Base-by-base conservation (phyloP, 164 flowering plant genomes). In the Litsea cubeba region DNA sequence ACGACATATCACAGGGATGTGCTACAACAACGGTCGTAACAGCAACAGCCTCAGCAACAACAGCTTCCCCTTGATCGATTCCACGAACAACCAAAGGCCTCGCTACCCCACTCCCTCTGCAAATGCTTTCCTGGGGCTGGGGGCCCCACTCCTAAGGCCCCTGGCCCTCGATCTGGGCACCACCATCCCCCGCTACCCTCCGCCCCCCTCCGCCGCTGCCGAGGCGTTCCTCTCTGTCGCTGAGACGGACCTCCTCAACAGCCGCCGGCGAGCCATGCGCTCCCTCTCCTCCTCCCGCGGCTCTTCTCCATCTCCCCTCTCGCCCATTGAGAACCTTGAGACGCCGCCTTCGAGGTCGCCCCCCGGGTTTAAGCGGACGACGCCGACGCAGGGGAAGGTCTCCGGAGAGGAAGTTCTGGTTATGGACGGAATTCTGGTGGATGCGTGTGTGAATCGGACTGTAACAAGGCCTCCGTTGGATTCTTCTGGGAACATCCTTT, bases 341-440 rank as follows among this genome's bases (percentile, higher is more conserved):
- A 65, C 79, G 62, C 76, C 81, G 3, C 75, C 78, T 22, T 32
- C 80, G 54, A 65, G 78, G 68, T 80, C 80, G 25, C 74, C 84
- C 2, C 71, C 68, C 25, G 49, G 77, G 74, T 80, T 69, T 32
- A 67, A 76, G 72, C 76, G 78, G 66, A 3, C 54, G 54, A 23
- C 24, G 11, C 12, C 25, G 26, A 12, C 50, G 18, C 65, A 65
- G 2, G 65, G n/a, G 25, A 62, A 71, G 50, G 73, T 77, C 62
- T 78, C 76, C 46, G 85, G 80, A 65, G 94, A 88, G 73, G 92
- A 85, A 8, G 88, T 87, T 68, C 75, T 87, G 12, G 90, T 88
- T 26, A 83, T 90, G 87, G 94, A 90, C 32, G 91, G 81, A 10
- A 71, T 86, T 79, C 77, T 76, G n/a, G 83, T 87, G 5, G 76